phyloP scores from a whole-genome alignment of 768 basidiomycete genomes.

The Cubamyces sp. region DNA sequence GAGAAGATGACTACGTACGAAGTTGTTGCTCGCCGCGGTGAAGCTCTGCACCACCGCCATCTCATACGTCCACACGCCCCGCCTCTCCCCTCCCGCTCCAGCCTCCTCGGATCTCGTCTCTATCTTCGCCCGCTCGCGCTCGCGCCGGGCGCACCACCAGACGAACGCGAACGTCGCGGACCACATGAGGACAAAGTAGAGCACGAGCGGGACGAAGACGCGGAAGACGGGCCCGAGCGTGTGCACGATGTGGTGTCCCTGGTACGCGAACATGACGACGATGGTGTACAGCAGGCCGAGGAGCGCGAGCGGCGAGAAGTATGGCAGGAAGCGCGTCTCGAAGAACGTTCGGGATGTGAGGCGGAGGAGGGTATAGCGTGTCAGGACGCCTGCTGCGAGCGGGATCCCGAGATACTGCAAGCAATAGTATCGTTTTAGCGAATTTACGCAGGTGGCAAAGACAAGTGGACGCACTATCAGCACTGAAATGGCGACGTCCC shows the following conservation, averaged over 20 bases:
- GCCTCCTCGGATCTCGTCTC: conserved; percentile 4
- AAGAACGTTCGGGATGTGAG: conserved; percentile 53
- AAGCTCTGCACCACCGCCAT: conserved; percentile 79
- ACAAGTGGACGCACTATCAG: conserved; percentile 57
- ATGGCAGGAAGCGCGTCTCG: conserved; percentile 61
- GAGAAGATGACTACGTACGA: conserved; percentile 46
- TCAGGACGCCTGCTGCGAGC: conserved; percentile 69
- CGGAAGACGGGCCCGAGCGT: conserved; percentile 80
- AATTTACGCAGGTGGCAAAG: not conserved
- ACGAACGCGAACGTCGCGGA: conserved; percentile 59
- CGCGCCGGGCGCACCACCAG: conserved; percentile 48
- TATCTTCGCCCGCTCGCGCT: conserved; percentile 19
- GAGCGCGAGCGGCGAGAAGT: conserved; percentile 70
- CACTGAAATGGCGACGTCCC: conserved; percentile 64
- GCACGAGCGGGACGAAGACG: conserved; percentile 76
- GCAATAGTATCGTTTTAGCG: not conserved
- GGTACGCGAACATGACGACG: conserved; percentile 66
- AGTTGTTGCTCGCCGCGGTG: conserved; percentile 81
- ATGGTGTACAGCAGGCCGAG: conserved; percentile 83
- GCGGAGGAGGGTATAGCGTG: conserved; percentile 57
- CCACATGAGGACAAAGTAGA: conserved; percentile 85
- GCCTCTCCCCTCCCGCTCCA: conserved; percentile 1
- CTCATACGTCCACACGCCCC: conserved; percentile 54
- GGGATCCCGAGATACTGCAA: conserved; percentile 83
- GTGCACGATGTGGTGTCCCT: conserved; percentile 67